A percentile compares a stretch with the other conserved stretches of the same genome.
phyloP scores from a whole-genome alignment of 805 yeast genomes.

The Yarrowia sp. region DNA sequence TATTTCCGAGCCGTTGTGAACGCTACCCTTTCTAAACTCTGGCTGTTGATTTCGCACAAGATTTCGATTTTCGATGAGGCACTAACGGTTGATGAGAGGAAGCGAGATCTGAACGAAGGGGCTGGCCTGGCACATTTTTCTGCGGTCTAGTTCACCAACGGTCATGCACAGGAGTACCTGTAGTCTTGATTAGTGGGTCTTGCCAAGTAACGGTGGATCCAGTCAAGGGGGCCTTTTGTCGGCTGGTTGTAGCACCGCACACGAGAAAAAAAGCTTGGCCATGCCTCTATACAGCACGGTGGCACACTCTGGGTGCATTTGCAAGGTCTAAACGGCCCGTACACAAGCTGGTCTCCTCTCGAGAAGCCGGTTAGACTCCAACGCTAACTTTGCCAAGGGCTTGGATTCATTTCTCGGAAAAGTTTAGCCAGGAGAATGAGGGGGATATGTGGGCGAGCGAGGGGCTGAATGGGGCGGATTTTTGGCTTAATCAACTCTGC shows the following conservation, averaged over 20 bases:
- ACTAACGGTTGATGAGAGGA: too few relatives aligned
- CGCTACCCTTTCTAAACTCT: background rate
- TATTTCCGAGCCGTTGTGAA: constrained; percentile 9
- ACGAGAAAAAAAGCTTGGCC: background rate
- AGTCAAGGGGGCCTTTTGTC: too few relatives aligned
- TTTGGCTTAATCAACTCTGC: too few relatives aligned
- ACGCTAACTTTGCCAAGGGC: background rate
- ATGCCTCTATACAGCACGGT: background rate
- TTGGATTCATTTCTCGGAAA: constrained; percentile 13
- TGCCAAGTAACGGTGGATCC: too few relatives aligned
- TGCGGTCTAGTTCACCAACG: too few relatives aligned
- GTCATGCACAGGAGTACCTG: too few relatives aligned
- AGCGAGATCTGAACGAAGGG: too few relatives aligned
- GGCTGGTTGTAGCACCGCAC: too few relatives aligned
- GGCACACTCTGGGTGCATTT: constrained; percentile 7
- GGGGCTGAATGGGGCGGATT: too few relatives aligned
- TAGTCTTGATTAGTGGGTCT: too few relatives aligned
- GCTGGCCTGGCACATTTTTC: too few relatives aligned
- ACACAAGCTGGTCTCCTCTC: background rate
- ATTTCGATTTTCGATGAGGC: too few relatives aligned
- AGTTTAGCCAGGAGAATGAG: background rate
- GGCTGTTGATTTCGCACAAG: background rate
- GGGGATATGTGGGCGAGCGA: background rate
- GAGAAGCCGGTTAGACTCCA: background rate
- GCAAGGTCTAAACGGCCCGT: background rate